Evolutionary conservation across 2,329 filamentous ascomycete species (phyloP).

Genomic region (Colletotrichum sp.): DNA sequence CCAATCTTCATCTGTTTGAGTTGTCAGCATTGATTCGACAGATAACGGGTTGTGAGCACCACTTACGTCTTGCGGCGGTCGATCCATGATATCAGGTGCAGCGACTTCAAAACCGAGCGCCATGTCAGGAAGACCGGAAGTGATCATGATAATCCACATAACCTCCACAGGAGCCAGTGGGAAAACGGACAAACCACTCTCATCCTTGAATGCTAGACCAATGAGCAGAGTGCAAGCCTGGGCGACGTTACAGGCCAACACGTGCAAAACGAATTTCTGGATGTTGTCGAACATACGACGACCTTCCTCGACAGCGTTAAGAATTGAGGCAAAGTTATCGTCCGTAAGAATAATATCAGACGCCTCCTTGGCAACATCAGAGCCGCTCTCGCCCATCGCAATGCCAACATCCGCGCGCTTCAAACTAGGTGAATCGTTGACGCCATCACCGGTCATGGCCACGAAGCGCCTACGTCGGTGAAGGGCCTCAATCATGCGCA

Average conservation of each 20-base stretch:
- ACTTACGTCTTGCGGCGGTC: constrained; percentile 69
- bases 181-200: constrained; percentile 67
- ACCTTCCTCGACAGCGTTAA: constrained; percentile 74
- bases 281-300: constrained; percentile 76
- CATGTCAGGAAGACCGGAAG: constrained; percentile 76
- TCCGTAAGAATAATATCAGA: constrained; percentile 72
- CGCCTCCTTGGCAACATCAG: constrained; percentile 74
- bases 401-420: constrained; percentile 74
- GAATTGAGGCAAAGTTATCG: constrained; percentile 75
- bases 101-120: constrained; percentile 75
- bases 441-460: constrained; percentile 76
- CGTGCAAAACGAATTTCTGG: constrained; percentile 73
- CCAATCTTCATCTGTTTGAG: constrained; percentile 44
- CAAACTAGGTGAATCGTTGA: constrained; percentile 72
- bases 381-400: constrained; percentile 72
- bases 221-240: constrained; percentile 72
- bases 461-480: constrained; percentile 69
- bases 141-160: constrained; percentile 82
- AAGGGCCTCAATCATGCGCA: constrained; percentile 73
- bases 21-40: not conserved
- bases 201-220: constrained; percentile 73
- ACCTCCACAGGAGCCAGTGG: constrained; percentile 77
- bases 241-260: constrained; percentile 72
- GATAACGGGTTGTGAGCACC: constrained; percentile 20
- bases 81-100: constrained; percentile 69